These are phyloP conservation scores for Apophysomyces trapeziformis DNA, from an alignment of 371 early-diverging fungal species.

Conservation along the genomic window DNA sequence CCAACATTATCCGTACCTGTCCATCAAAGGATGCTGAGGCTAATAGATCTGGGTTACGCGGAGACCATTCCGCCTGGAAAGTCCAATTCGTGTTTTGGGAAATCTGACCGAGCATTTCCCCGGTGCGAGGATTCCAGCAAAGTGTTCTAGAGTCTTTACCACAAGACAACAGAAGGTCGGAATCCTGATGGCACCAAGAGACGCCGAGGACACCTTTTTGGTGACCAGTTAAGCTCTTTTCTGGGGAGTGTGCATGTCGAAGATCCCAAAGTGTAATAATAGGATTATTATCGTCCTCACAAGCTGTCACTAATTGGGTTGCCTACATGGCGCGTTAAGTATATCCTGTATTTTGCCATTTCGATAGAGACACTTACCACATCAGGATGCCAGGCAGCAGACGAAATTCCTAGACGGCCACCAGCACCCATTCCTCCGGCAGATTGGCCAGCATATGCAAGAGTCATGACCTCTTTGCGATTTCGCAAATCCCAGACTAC, in stretches of 20 bases:
- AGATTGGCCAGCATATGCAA: constrained; percentile 61
- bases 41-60: constrained; percentile 88
- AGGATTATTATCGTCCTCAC: constrained; percentile 90
- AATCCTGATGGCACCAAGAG: constrained; percentile 93
- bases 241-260: constrained; percentile 91
- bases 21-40: constrained; percentile 90
- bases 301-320: constrained; percentile 92
- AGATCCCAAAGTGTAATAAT: constrained; percentile 93
- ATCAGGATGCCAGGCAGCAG: constrained; percentile 95
- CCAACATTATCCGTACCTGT: constrained; percentile 47
- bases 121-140: constrained; percentile 86
- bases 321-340: constrained; percentile 52
- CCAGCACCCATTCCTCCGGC: constrained; percentile 60
- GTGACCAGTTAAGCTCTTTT: constrained; percentile 80
- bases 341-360: not conserved
- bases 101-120: constrained; percentile 78
- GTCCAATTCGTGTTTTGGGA: constrained; percentile 84
- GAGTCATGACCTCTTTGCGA: constrained; percentile 83
- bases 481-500: constrained; percentile 96
- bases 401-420: constrained; percentile 74
- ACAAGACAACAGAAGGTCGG: constrained; percentile 84
- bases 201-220: constrained; percentile 85
- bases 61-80: constrained; percentile 94
- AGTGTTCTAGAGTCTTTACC: constrained; percentile 93
- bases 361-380: constrained; percentile 54